These are phyloP conservation scores for Pichia cactophila DNA, from an alignment of 1,139 yeast species.

Conservation along the genomic window DNA sequence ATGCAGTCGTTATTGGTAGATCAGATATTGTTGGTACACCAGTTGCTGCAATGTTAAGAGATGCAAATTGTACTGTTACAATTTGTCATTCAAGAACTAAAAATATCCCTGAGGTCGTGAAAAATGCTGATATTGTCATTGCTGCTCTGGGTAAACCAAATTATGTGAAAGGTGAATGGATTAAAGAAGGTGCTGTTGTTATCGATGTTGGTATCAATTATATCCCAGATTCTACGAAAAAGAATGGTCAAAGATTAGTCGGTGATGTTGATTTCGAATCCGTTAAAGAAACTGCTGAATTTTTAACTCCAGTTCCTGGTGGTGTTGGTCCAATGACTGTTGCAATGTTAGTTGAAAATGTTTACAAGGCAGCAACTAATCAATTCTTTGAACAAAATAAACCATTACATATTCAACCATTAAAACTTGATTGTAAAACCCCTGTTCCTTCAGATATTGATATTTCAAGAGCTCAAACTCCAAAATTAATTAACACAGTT, in stretches of 20 bases:
- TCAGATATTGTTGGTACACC: slow-evolving; percentile 97
- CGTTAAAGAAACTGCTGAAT: slow-evolving; percentile 58
- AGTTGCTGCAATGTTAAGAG: slow-evolving; percentile 71
- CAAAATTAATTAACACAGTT: slow-evolving; percentile 55
- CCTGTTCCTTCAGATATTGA: slow-evolving; percentile 77
- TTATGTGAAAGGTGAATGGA: slow-evolving; percentile 84
- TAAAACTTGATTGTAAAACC: slow-evolving; percentile 19
- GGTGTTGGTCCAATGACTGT: slow-evolving; percentile 99
- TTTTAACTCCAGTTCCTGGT: slow-evolving; percentile 96
- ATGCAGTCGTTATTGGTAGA: slow-evolving; percentile 93
- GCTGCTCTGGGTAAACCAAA: slow-evolving; percentile 86
- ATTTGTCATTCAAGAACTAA: slow-evolving; percentile 73
- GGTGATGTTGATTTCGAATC: slow-evolving; percentile 87
- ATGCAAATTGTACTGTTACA: slow-evolving; percentile 81
- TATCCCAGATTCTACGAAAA: slow-evolving; percentile 64
- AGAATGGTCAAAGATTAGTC: slow-evolving; percentile 78
- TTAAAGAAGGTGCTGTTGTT: slow-evolving; percentile 76
- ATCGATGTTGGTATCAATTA: slow-evolving; percentile 97
- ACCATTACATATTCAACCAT: slow-evolving; percentile 31
- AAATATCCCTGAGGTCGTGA: slow-evolving; percentile 52
- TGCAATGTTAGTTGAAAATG: slow-evolving; percentile 88
- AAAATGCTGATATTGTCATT: slow-evolving; percentile 80
- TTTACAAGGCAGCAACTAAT: slow-evolving; percentile 68
- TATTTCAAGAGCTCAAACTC: slow-evolving; percentile 65
- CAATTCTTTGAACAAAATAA: slow-evolving; percentile 37